phyloP scores from a whole-genome alignment of 768 basidiomycete genomes.

The Leucosporidium creatinivorum region DNA sequence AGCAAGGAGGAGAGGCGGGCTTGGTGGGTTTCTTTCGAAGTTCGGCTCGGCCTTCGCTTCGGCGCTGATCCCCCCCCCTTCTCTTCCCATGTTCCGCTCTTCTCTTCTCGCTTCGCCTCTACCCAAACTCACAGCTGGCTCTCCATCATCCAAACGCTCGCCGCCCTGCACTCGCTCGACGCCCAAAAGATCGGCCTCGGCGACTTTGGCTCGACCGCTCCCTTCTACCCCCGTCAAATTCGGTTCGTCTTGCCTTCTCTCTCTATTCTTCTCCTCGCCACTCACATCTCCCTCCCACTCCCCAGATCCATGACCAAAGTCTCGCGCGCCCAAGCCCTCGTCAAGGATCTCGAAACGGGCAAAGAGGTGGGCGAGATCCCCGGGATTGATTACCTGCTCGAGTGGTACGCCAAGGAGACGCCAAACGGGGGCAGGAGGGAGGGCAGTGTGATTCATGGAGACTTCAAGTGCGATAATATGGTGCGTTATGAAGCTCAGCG shows the following conservation, averaged over 20 bases:
- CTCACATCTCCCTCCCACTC: background rate
- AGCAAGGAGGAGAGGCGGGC: slow-evolving; percentile 56
- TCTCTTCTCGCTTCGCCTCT: too few species aligned
- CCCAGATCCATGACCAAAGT: slow-evolving; percentile 69
- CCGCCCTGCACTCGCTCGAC: slow-evolving; percentile 57
- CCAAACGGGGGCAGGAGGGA: slow-evolving; percentile 65
- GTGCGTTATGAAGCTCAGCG: slow-evolving; percentile 42
- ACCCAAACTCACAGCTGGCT: slow-evolving; percentile 55
- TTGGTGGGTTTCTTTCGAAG: slow-evolving; percentile 58
- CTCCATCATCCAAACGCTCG: slow-evolving; percentile 63
- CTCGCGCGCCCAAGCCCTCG: slow-evolving; percentile 66
- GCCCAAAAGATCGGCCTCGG: slow-evolving; percentile 61
- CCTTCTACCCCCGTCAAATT: slow-evolving; percentile 91
- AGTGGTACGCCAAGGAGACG: slow-evolving; percentile 66
- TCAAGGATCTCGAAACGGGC: slow-evolving; percentile 59
- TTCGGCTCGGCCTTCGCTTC: background rate
- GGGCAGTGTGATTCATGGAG: slow-evolving; percentile 81
- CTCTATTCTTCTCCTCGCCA: background rate
- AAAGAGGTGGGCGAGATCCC: slow-evolving; percentile 63
- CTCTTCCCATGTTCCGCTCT: background rate
- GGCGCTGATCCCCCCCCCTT: background rate
- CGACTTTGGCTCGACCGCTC: slow-evolving; percentile 62
- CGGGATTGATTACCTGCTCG: slow-evolving; percentile 59
- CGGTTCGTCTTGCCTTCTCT: background rate
- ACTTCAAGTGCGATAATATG: slow-evolving; percentile 96